Percentiles rank a stretch among this genome's conserved stretches.
phyloP scores from a whole-genome alignment of 164 flowering plant genomes.

The Dillenia turbinata region DNA sequence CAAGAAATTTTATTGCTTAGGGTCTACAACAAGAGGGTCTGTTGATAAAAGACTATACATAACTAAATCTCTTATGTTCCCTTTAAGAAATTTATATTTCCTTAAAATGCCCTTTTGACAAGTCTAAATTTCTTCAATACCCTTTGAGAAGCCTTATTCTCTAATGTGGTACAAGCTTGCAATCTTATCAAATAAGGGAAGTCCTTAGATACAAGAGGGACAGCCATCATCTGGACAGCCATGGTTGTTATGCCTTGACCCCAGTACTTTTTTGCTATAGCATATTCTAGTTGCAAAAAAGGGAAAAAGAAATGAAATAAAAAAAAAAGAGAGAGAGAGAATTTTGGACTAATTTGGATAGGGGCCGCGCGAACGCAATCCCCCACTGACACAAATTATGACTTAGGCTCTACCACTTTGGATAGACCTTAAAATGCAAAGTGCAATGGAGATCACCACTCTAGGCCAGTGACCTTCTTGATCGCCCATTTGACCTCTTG shows the following conservation, averaged over 20 bases:
- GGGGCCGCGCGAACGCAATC: too few species aligned
- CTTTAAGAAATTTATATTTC: constrained; percentile 5
- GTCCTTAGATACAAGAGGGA: constrained; percentile 1
- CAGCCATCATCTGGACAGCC: constrained; percentile 14
- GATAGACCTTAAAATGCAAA: too few species aligned
- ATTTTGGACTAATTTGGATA: too few species aligned
- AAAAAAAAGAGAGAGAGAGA: too few species aligned
- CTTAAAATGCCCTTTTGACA: constrained; percentile 8
- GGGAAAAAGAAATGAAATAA: too few species aligned
- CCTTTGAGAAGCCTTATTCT: constrained; percentile 19
- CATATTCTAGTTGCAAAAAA: too few species aligned
- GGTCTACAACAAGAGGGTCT: not conserved
- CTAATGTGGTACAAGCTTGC: constrained; percentile 7
- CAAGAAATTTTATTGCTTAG: too few species aligned
- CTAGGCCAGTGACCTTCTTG: constrained; percentile 17
- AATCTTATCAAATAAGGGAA: constrained; percentile 8
- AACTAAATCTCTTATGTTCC: constrained; percentile 2
- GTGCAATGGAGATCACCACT: not conserved
- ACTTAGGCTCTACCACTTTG: too few species aligned
- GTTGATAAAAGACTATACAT: constrained; percentile 13
- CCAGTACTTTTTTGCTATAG: constrained; percentile 14
- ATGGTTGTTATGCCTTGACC: not conserved
- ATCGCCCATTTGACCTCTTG: constrained; percentile 12
- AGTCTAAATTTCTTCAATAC: constrained; percentile 18
- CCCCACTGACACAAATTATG: too few species aligned